A percentile compares a stretch with the other conserved stretches of the same genome.
Conservation (phyloP, 1,284 basidiomycete species). For the Salmacisia buchloeana region DNA sequence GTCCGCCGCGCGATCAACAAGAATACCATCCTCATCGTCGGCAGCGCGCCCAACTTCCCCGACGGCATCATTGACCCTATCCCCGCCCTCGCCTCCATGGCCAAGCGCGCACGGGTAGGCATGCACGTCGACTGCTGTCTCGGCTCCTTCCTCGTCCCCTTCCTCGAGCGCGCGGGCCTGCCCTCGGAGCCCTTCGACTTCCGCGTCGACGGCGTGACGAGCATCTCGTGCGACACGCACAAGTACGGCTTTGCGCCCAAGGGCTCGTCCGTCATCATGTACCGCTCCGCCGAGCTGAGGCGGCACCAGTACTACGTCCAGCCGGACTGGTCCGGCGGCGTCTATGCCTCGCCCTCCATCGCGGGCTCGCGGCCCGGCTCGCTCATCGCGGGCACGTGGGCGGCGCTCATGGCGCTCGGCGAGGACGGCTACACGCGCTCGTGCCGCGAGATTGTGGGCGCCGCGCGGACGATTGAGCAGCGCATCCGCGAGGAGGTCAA, state of each 20-base stretch:
- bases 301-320: conserved; percentile 49
- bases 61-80: conserved; percentile 68
- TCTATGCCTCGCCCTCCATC: conserved; percentile 44
- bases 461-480: conserved; percentile 64
- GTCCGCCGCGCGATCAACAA: conserved; percentile 60
- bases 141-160: conserved; percentile 51
- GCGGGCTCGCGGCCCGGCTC: conserved; percentile 68
- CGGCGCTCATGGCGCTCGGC: conserved; percentile 88
- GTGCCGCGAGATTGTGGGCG: conserved; percentile 74
- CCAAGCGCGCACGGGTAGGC: conserved; percentile 70
- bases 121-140: conserved; percentile 65
- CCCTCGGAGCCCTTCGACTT: conserved; percentile 47
- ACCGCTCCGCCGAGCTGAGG: conserved; percentile 33
- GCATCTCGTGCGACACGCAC: conserved; percentile 49
- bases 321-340: conserved; percentile 49
- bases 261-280: conserved; percentile 43
- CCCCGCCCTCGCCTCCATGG: conserved; percentile 69
- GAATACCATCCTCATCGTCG: conserved; percentile 65
- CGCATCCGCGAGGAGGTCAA: conserved; percentile 63
- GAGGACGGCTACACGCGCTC: conserved; percentile 85
- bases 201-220: conserved; percentile 45
- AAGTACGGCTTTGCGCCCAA: conserved; percentile 51
- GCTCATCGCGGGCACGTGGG: conserved; percentile 91
- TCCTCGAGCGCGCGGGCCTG: conserved; percentile 42
- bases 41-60: conserved; percentile 71